Percentiles rank a stretch among this genome's conserved stretches.
Evolutionary conservation across 495 filamentous ascomycete species (phyloP).

Genomic region (Penicillium odoratum): DNA sequence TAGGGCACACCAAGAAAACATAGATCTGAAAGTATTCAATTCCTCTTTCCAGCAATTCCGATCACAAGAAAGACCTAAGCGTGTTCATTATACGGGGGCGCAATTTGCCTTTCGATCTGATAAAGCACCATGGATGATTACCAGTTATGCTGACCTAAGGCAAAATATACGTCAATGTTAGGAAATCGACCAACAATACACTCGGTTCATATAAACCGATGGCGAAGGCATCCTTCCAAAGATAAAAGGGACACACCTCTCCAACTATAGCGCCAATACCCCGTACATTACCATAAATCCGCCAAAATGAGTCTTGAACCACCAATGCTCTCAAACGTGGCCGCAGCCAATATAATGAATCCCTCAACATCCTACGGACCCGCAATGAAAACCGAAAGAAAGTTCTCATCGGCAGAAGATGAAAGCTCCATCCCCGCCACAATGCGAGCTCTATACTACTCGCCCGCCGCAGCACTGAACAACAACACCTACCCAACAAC

Average conservation of each 20-base stretch:
- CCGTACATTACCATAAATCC: background rate
- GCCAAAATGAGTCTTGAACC: constrained; percentile 4
- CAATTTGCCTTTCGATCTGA: background rate
- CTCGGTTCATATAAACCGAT: background rate
- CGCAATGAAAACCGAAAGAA: background rate
- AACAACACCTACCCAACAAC: constrained; percentile 2
- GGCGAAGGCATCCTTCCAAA: background rate
- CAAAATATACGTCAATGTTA: constrained; percentile 5
- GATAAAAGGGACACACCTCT: background rate
- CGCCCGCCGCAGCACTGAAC: constrained; percentile 23
- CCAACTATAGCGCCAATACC: background rate
- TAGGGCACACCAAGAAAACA: background rate
- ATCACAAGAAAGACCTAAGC: background rate
- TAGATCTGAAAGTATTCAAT: background rate
- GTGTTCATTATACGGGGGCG: background rate
- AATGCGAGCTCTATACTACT: constrained; percentile 45
- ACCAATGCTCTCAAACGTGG: background rate
- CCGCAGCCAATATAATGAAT: background rate
- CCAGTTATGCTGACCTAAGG: constrained; percentile 3
- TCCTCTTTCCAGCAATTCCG: background rate
- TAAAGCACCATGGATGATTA: background rate
- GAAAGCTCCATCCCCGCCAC: constrained; percentile 29
- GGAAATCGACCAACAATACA: background rate
- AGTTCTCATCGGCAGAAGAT: background rate
- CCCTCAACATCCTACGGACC: background rate